Base-by-base conservation (phyloP, 371 early-diverging fungal genomes). In the Funneliformis caledonium region DNA sequence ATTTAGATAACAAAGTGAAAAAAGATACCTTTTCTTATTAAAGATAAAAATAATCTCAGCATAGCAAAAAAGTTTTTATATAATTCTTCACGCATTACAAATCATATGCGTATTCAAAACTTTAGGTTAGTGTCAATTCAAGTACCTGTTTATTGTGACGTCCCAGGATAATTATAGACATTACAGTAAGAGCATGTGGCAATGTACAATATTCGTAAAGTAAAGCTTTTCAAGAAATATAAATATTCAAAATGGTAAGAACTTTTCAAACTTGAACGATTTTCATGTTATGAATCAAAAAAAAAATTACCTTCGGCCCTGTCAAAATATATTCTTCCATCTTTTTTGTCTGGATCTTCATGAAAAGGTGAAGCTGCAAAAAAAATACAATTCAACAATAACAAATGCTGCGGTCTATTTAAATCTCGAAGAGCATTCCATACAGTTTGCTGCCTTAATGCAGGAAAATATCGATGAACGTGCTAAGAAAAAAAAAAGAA, bases 101-200 rank as follows among this genome's bases (percentile, higher is more conserved):
- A 76, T n/a, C 12, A 50, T n/a, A 47, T 45, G 12, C 37, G 6
- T 62, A 59, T 22, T 33, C 19, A 48, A 56, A 42, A 26, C 16
- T 37, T 52, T 1, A n/a, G 19, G 19, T 47, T 22, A n/a, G n/a
- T n/a, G n/a, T n/a, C n/a, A 22, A 45, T 16, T 31, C 45, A 52
- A 52, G 22, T 42, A 69, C 78, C 67, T 78, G 69, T 42, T 78
- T 78, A 78, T 78, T 78, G 68, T 78, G 59, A 65, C 59, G 78
- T 47, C 78, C 56, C 48, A 78, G 37, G 19, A 78, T 26, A 65
- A 78, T 45, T 2, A 62, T 78, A 12, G 78, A 69, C 11, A 78
- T 78, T 12, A 78, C 78, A 50, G 78, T 78, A 14, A 78, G 56
- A 47, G 68, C 69, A 56, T 78, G 78, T 7, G 78, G 78, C n/a